Evolutionary conservation across 257 asterid genomes (phyloP), one percentile per base, ranked within the genome.

Genomic region (Scutellaria galericulata): DNA sequence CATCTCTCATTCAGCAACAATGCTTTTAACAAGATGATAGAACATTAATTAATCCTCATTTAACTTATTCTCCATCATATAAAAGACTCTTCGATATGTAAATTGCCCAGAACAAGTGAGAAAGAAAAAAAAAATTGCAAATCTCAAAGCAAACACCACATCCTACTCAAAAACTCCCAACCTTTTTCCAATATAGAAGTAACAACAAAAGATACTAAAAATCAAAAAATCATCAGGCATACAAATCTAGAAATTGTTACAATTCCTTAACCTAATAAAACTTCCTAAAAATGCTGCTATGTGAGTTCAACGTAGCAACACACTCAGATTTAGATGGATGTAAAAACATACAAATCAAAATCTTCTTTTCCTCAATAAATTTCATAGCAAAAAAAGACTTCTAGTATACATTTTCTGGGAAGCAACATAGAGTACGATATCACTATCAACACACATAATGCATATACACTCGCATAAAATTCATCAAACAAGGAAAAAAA

Each of bases 1-100:
- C 86, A 86, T 86, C 86, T 18, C 71, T 72, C 2, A 61, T 46
- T 60, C 67, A 74, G 37, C 27, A 71, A 68, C 70, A 61, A 76
- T 56, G 10, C n/a, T 9, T 9, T 64, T 14, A 71, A 20, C 70
- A 45, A 50, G 3, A 41, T 11, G 18, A n/a, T 65, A 52, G 9
- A 54, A 54, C 41, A 9, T 50, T n/a, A 56, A 12, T n/a, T 22
- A 55, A 57, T 53, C 12, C 20, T 54, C 40, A 18, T 18, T 18
- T 18, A 18, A 18, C 18, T 18, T 18, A 18, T 0, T 18, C 18
- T 18, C 18, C 18, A 31, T 50, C 35, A 27, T 74, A 74, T 41
- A 70, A 79, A 35, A 2, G 45, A 11, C 2, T 3, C 7, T 20
- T 53, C 8, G 3, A 52, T 10, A 14, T 9, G 15, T 24, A 24